These are phyloP conservation scores for Claviceps maximensis DNA, from an alignment of 2,329 filamentous ascomycete genomes.

Conservation along the genomic window DNA sequence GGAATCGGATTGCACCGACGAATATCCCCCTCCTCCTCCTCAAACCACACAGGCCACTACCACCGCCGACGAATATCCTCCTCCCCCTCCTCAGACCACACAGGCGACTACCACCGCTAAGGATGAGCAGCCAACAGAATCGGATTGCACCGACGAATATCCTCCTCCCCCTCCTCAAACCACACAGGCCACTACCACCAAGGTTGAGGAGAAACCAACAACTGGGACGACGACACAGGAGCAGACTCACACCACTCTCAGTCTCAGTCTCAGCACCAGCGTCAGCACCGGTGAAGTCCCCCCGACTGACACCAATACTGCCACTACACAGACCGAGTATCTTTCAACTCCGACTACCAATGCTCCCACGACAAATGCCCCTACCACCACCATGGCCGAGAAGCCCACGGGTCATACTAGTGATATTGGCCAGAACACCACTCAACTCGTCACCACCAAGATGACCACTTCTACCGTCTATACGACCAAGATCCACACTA, in stretches of 20 bases:
- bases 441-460: slow-evolving; percentile 4
- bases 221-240: neutral
- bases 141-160: neutral
- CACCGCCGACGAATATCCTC: neutral
- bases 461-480: slow-evolving; percentile 21
- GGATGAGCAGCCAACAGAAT: neutral
- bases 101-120: neutral
- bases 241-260: slow-evolving; percentile 1
- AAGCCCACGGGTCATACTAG: slow-evolving; percentile 6
- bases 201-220: neutral
- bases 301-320: neutral
- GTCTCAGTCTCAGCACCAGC: neutral
- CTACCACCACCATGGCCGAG: slow-evolving; percentile 3
- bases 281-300: neutral
- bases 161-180: neutral
- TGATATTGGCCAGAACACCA: slow-evolving; percentile 4
- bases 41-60: neutral
- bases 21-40: neutral
- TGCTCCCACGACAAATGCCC: slow-evolving; percentile 3
- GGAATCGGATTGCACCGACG: neutral
- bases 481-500: slow-evolving; percentile 15
- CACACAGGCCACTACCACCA: neutral
- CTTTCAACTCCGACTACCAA: slow-evolving; percentile 5
- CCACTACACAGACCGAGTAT: slow-evolving; percentile 4
- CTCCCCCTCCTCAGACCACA: neutral